Base-by-base conservation (phyloP, 345 rosid genomes). In the Mangifera indica region DNA sequence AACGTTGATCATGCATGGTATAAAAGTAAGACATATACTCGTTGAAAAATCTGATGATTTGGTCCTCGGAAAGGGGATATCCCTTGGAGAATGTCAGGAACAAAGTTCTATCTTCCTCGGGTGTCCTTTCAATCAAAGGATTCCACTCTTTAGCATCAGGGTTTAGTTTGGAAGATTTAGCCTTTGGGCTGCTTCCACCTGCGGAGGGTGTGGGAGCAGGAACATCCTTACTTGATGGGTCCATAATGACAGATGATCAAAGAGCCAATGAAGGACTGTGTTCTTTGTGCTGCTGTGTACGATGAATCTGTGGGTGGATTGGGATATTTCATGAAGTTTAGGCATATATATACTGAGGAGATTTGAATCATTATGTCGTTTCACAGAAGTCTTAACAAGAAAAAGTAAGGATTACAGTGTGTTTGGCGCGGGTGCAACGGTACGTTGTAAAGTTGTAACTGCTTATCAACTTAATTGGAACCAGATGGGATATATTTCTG, bases 71-170 rank as follows among this genome's bases (percentile, higher is more conserved):
- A 14, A 79, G 76, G 32, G 85, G 85, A 37, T 63, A 63, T 15
- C 83, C 86, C 24, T 79, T 80, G 3, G 81, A 80, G 63, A 83
- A 83, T 4, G 83, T 83, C 18, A 83, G n/a, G 69, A 77, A 83
- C 55, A 80, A 56, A 67, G 81, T 72, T 46, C 83, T 40, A 24
- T 56, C 67, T 8, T 72, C 78, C 71, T 75, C 81, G 2, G 72
- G 60, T 2, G 76, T 69, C 59, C 71, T 55, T 7, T 78, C 60
- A 0, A 1, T 14, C 8, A 1, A 10, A 15, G 80, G 78, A 62
- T 66, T 57, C 83, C 81, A 83, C 34, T 65, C 81, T 14, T 34
- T 66, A 0, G 86, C 86, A 17, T 1, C 29, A 55, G 86, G 81
- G 66, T 75, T 72, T 52, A 80, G 62, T 21, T 15, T 17, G 12